A percentile compares a stretch with the other conserved stretches of the same genome.
Evolutionary conservation across 2,329 filamentous ascomycete genomes (phyloP).

Genomic region (Pyrenophora graminea): DNA sequence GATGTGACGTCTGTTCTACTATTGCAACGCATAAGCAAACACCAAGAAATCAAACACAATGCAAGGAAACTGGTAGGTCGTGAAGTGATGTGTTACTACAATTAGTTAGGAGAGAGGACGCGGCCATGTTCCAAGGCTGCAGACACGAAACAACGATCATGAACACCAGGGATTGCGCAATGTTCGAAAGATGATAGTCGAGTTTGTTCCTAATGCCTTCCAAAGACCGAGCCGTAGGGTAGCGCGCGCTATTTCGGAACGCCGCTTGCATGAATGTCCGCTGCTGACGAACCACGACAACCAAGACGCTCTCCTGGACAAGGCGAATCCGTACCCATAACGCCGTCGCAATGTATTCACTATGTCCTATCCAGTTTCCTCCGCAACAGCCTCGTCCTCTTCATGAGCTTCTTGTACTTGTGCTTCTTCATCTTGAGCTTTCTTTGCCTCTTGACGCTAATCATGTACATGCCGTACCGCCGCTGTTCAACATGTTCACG

Average conservation of each 20-base stretch:
- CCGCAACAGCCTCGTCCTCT: conserved; percentile 83
- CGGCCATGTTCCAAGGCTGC: conserved; percentile 26
- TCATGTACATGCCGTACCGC: conserved; percentile 68
- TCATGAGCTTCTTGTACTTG: conserved; percentile 99
- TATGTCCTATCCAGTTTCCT: conserved; percentile 69
- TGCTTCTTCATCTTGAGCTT: conserved; percentile 99
- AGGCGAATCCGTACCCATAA: conserved; percentile 17
- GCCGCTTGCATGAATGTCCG: neutral
- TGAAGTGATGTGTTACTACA: conserved; percentile 23
- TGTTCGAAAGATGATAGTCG: conserved; percentile 29
- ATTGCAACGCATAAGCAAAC: conserved; percentile 21
- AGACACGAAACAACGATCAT: conserved; percentile 33
- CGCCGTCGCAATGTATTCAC: conserved; percentile 27
- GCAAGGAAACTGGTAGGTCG: conserved; percentile 19
- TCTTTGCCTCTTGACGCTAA: conserved; percentile 89
- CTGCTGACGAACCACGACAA: too few relatives aligned
- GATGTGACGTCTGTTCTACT: conserved; percentile 2
- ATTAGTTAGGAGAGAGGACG: conserved; percentile 32
- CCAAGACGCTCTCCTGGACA: conserved; percentile 5
- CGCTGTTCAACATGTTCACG: conserved; percentile 30
- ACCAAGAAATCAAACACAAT: conserved; percentile 36
- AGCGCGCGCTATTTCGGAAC: neutral
- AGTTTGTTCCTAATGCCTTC: conserved; percentile 38
- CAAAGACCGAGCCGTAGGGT: conserved; percentile 3
- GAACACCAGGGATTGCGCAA: conserved; percentile 21